Percentiles rank a stretch among this genome's conserved stretches.
Conservation (phyloP, 1,139 yeast genomes). For the Meyerozyma athensensis region DNA sequence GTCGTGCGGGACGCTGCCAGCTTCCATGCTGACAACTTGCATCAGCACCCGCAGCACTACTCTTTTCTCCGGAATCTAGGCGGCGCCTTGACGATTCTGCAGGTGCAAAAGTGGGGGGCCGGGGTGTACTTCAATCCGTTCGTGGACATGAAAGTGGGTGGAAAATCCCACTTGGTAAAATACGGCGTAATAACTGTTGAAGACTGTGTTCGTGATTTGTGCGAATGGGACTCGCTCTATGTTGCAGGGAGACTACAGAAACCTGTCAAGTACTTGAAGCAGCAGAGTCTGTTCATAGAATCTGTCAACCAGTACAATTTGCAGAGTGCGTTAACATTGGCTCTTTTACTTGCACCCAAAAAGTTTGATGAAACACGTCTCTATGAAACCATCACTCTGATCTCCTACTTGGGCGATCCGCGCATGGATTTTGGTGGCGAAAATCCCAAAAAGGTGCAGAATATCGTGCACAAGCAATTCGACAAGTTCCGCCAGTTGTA, state of each 20-base stretch:
- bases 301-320: constrained; percentile 73
- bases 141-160: constrained; percentile 52
- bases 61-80: constrained; percentile 52
- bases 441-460: constrained; percentile 80
- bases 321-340: constrained; percentile 72
- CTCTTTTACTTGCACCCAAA: constrained; percentile 46
- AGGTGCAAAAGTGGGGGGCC: constrained; percentile 71
- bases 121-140: constrained; percentile 95
- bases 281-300: constrained; percentile 38
- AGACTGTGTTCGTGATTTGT: constrained; percentile 59
- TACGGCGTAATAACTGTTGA: constrained; percentile 79
- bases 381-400: constrained; percentile 69
- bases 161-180: constrained; percentile 49
- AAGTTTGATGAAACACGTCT: constrained; percentile 58
- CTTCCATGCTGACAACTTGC: constrained; percentile 73
- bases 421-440: constrained; percentile 87
- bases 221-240: constrained; percentile 81
- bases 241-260: constrained; percentile 92
- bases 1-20: constrained; percentile 68
- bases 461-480: constrained; percentile 78
- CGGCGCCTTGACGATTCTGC: constrained; percentile 57
- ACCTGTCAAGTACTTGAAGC: constrained; percentile 70
- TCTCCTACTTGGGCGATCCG: constrained; percentile 89
- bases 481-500: constrained; percentile 66
- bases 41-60: constrained; percentile 68